phyloP scores from a whole-genome alignment of 805 yeast genomes.

The Torulaspora gathmanii region DNA sequence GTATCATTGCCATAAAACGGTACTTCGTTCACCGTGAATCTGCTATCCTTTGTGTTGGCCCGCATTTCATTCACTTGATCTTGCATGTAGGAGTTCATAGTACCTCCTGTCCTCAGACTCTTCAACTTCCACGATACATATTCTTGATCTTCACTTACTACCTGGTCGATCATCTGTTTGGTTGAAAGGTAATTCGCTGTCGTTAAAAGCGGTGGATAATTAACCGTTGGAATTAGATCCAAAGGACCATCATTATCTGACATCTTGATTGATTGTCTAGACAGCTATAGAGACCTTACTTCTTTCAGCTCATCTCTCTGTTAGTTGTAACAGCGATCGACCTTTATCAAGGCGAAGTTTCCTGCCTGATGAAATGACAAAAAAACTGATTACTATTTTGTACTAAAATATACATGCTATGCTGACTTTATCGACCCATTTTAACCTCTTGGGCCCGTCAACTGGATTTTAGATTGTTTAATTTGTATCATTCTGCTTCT shows the following conservation, averaged over 20 bases:
- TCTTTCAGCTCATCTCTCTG: no score
- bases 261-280: conserved; percentile 9
- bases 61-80: background rate
- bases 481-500: background rate
- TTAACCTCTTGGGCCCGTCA: background rate
- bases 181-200: conserved; percentile 29
- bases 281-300: background rate
- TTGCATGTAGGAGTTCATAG: conserved; percentile 25
- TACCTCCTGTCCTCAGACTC: conserved; percentile 33
- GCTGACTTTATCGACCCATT: background rate
- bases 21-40: conserved; percentile 2
- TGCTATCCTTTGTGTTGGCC: conserved; percentile 1
- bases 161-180: conserved; percentile 34
- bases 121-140: conserved; percentile 33
- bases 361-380: background rate
- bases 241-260: conserved; percentile 33
- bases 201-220: conserved; percentile 30
- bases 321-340: background rate
- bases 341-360: background rate
- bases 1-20: background rate
- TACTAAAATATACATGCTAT: background rate
- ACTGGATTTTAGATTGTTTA: background rate
- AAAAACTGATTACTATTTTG: background rate
- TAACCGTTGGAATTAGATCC: conserved; percentile 28
- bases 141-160: conserved; percentile 34